A percentile compares a stretch with the other conserved stretches of the same genome.
Conservation (phyloP, 352 stramenopile species). For the Phytophthora capsici region DNA sequence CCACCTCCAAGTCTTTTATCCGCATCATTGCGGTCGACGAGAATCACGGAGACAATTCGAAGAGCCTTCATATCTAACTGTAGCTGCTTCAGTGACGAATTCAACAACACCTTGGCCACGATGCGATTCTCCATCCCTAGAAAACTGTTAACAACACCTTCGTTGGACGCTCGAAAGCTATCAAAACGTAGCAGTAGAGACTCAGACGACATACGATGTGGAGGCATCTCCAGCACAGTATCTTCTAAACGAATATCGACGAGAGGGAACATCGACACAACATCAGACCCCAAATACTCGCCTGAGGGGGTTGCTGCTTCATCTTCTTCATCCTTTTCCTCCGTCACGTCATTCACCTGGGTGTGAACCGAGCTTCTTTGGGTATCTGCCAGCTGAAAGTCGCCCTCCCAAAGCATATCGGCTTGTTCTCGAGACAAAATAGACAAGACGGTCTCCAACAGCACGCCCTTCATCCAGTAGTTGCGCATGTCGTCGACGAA, state of each 20-base stretch:
- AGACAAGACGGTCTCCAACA: constrained; percentile 64
- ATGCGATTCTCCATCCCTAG: constrained; percentile 75
- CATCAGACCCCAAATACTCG: constrained; percentile 61
- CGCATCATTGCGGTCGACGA: constrained; percentile 55
- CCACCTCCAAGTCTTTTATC: constrained; percentile 33
- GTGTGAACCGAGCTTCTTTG: constrained; percentile 20
- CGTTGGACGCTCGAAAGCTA: constrained; percentile 68
- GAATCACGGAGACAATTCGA: constrained; percentile 79
- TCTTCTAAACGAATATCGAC: constrained; percentile 76
- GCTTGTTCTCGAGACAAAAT: constrained; percentile 69
- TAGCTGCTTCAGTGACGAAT: constrained; percentile 78
- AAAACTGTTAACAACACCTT: constrained; percentile 66
- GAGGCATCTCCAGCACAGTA: constrained; percentile 76
- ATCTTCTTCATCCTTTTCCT: constrained; percentile 17
- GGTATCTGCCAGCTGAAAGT: constrained; percentile 65
- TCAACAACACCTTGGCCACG: constrained; percentile 85
- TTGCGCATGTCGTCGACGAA: constrained; percentile 82
- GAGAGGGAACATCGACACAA: constrained; percentile 86
- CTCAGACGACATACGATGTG: constrained; percentile 80
- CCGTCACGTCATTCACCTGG: constrained; percentile 18
- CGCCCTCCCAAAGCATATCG: constrained; percentile 75
- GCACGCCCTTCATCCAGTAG: constrained; percentile 73
- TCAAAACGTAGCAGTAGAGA: constrained; percentile 78
- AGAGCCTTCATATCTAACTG: constrained; percentile 69
- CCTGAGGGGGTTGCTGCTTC: background rate